phyloP scores from a whole-genome alignment of 257 asterid genomes.

The Scutellaria galericulata region DNA sequence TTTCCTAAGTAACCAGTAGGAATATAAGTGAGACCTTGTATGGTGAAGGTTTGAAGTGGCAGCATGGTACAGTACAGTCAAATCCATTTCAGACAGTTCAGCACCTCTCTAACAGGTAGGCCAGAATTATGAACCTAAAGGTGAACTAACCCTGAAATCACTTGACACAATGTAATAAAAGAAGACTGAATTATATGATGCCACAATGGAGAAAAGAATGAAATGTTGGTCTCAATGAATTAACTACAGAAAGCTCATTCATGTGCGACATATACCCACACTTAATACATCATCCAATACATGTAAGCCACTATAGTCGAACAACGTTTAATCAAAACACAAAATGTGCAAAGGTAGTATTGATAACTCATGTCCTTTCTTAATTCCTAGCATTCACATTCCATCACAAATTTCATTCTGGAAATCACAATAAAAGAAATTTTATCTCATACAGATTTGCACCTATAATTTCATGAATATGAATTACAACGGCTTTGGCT shows the following conservation, averaged over 20 bases:
- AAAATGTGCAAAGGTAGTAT: neutral
- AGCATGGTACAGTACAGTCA: neutral
- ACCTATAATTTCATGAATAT: neutral
- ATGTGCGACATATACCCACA: neutral
- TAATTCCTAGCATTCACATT: neutral
- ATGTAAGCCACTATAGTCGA: neutral
- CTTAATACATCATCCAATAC: neutral
- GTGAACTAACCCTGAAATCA: neutral
- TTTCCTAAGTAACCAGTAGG: neutral
- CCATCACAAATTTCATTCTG: neutral
- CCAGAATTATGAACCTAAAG: slow-evolving; percentile 7
- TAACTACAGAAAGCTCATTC: neutral
- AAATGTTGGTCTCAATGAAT: neutral
- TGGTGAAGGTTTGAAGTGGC: neutral
- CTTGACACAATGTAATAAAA: neutral
- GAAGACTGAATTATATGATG: neutral
- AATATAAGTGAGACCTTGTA: neutral
- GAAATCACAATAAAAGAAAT: neutral
- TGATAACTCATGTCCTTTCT: neutral
- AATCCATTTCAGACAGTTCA: neutral
- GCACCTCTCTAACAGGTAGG: neutral
- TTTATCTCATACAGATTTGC: neutral
- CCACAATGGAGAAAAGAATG: neutral
- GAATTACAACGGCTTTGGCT: neutral
- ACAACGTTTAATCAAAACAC: slow-evolving; percentile 3